Evolutionary conservation across 768 basidiomycete species (phyloP).

Genomic region (Termitomyces eurrhizus): DNA sequence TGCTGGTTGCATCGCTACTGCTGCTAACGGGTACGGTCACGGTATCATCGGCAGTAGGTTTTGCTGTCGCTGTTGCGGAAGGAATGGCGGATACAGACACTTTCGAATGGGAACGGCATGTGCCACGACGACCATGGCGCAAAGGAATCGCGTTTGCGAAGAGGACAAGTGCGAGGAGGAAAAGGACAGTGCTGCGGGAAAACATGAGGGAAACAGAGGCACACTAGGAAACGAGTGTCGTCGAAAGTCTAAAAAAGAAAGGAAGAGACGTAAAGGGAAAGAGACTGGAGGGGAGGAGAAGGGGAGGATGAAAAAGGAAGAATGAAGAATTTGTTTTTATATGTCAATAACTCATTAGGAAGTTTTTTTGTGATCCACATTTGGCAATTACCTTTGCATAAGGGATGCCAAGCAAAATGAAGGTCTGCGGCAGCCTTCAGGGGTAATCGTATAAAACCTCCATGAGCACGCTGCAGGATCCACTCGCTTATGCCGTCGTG

Average conservation of each 20-base stretch:
- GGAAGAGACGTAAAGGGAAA: constrained; percentile 13
- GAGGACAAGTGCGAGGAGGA: constrained; percentile 21
- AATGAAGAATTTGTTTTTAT: background rate
- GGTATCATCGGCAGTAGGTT: background rate
- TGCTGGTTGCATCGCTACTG: background rate
- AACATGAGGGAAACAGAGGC: constrained; percentile 20
- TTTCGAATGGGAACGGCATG: constrained; percentile 10
- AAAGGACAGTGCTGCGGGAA: constrained; percentile 17
- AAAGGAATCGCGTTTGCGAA: constrained; percentile 20
- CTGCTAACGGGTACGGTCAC: background rate
- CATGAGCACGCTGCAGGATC: background rate
- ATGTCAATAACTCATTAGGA: background rate
- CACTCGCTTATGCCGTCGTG: background rate
- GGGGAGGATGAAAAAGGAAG: constrained; percentile 1
- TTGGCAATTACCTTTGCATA: constrained; percentile 1
- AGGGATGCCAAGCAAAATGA: background rate
- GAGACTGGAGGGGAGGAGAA: constrained; percentile 11
- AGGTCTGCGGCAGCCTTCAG: background rate
- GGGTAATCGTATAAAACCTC: background rate
- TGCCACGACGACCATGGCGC: constrained; percentile 13
- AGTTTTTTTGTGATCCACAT: constrained; percentile 4
- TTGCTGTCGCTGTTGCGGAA: background rate
- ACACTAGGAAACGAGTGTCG: constrained; percentile 13
- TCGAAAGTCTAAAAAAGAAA: constrained; percentile 15
- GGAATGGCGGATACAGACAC: constrained; percentile 1